phyloP scores from a whole-genome alignment of 2,329 filamentous ascomycete genomes.

The Tolypocladium ophioglossoides region DNA sequence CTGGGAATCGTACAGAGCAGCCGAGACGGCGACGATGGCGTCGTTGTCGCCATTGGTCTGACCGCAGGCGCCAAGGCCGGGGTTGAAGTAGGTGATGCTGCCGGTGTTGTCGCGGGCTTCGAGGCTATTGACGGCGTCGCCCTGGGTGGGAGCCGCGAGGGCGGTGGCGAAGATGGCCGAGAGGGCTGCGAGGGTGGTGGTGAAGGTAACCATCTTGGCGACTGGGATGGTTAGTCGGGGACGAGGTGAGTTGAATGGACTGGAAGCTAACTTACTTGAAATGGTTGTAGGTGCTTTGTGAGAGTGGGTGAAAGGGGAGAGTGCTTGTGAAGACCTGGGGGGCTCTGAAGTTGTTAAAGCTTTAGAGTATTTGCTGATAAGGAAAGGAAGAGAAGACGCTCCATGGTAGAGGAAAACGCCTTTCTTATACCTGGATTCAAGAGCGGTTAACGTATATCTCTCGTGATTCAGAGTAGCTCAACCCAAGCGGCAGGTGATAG shows the following conservation, averaged over 20 bases:
- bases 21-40: constrained; percentile 55
- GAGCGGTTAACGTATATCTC: no score
- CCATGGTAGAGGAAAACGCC: no score
- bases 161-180: constrained; percentile 7
- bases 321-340: no score
- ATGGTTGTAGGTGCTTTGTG: neutral
- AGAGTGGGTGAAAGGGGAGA: neutral
- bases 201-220: constrained; percentile 12
- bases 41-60: constrained; percentile 41
- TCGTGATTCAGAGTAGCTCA: no score
- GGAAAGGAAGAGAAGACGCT: no score
- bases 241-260: neutral
- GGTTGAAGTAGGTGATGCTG: constrained; percentile 44
- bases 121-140: neutral
- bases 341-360: no score
- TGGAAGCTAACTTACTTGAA: neutral
- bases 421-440: no score
- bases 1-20: constrained; percentile 53
- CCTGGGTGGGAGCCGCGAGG: neutral
- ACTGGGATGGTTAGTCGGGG: neutral
- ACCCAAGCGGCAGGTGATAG: no score
- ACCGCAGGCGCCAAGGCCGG: constrained; percentile 61
- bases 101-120: constrained; percentile 1
- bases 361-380: no score
- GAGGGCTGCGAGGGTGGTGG: constrained; percentile 9